Evolutionary conservation across 192 early-diverging fungal genomes (phyloP), one percentile per base, ranked within the genome.

Genomic region (Gigaspora rosea): DNA sequence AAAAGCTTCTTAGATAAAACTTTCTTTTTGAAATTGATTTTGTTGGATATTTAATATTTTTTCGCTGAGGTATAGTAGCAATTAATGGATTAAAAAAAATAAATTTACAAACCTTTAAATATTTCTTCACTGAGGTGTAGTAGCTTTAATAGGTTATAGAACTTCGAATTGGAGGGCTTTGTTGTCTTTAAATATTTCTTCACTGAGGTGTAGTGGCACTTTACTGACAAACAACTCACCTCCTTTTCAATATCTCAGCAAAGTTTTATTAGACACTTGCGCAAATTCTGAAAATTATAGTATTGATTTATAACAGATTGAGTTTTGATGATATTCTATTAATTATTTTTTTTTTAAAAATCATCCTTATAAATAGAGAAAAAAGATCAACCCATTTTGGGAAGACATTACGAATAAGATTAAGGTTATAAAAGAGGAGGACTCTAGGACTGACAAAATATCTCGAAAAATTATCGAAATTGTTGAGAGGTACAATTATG

Each of bases 371-470:
- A 35, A 22, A 63, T 63, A 63, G 61, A 63, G 22, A 63, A 63
- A 63, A 33, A 63, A 63, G 20, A 20, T 63, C 61, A 54, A 54
- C 10, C 11, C 61, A 63, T 63, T 63, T 63, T 63, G 20, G 61
- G 33, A 63, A 63, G 22, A 27, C 5, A 63, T 63, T 22, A 35
- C 18, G 59, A 62, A 61, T 32, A 7, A 32, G 16, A 61, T 61
- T 18, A 7, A n/a, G 32, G 59, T n/a, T n/a, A 62, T 27, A n/a
- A 32, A 32, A 62, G n/a, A n/a, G n/a, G n/a, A 62, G 32, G 4
- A 10, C 32, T 27, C 58, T 61, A 32, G n/a, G 27, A n/a, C 16
- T 22, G 58, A 61, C 0, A 62, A 27, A 32, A 1, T 62, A 32
- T 27, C 9, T 51, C 50, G n/a, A n/a, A n/a, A 62, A 27, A 62